A percentile compares a stretch with the other conserved stretches of the same genome.
Evolutionary conservation across 371 early-diverging fungal species (phyloP).

Genomic region (Syncephalis fuscata): DNA sequence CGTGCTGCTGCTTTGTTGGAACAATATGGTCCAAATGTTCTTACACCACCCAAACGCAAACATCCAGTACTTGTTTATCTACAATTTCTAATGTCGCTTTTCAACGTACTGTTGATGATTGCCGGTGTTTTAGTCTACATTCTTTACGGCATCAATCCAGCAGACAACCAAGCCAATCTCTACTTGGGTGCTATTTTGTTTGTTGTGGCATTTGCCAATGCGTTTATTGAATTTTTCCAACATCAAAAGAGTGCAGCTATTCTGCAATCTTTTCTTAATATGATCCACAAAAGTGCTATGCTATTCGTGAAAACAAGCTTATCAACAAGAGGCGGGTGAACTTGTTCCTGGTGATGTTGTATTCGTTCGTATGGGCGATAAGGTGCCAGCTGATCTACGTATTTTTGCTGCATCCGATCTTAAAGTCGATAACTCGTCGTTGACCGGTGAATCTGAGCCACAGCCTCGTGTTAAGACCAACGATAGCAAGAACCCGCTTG

Average conservation of each 20-base stretch:
- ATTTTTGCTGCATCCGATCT: conserved; percentile 59
- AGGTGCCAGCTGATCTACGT: conserved; percentile 79
- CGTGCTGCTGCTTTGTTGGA: conserved; percentile 41
- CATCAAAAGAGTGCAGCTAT: conserved; percentile 68
- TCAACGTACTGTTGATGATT: conserved; percentile 72
- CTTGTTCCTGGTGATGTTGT: conserved; percentile 84
- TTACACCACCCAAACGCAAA: conserved; percentile 75
- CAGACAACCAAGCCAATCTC: conserved; percentile 44
- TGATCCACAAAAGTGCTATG: conserved; percentile 76
- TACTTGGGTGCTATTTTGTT: conserved; percentile 83
- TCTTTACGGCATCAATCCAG: conserved; percentile 50
- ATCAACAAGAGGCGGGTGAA: conserved; percentile 38
- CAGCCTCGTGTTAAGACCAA: conserved; percentile 50
- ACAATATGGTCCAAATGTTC: conserved; percentile 61
- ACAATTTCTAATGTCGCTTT: conserved; percentile 50
- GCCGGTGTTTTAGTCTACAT: conserved; percentile 70
- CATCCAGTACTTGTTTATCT: conserved; percentile 53
- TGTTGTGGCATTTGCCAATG: conserved; percentile 74
- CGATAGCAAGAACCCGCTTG: conserved; percentile 56
- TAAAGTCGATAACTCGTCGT: conserved; percentile 92
- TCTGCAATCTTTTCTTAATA: conserved; percentile 73
- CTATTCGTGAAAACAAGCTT: conserved; percentile 53
- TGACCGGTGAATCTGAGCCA: conserved; percentile 91
- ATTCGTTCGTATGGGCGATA: conserved; percentile 77
- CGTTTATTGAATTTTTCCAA: conserved; percentile 84